Conservation (phyloP, 2,329 filamentous ascomycete genomes). For the Ceratocystis papillata region DNA sequence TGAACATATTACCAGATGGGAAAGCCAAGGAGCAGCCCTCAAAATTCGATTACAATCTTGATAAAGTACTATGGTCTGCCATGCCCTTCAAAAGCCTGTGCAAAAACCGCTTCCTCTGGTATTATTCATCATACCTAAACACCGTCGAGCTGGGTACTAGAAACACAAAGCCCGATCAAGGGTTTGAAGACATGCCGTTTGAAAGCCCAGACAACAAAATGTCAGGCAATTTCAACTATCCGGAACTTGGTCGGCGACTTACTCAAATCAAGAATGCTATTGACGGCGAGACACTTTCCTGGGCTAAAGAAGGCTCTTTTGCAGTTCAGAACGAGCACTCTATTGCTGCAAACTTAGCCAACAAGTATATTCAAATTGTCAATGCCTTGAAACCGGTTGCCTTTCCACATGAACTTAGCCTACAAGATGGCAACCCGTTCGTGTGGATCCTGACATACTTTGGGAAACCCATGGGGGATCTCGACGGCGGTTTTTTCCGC, state of each 20-base stretch:
- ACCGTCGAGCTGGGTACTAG: conserved; percentile 55
- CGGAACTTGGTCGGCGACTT: conserved; percentile 59
- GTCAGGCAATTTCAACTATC: conserved; percentile 77
- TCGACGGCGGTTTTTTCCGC: conserved; percentile 82
- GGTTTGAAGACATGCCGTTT: conserved; percentile 78
- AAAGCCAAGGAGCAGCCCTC: conserved; percentile 28
- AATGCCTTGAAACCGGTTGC: conserved; percentile 62
- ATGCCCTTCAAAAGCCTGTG: conserved; percentile 83
- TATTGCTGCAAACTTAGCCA: conserved; percentile 68
- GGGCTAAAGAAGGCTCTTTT: conserved; percentile 58
- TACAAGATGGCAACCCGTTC: conserved; percentile 77
- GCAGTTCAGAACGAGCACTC: conserved; percentile 56
- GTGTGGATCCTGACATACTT: conserved; percentile 84
- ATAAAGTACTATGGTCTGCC: conserved; percentile 50
- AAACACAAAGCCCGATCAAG: conserved; percentile 51
- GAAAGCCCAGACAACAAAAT: conserved; percentile 67
- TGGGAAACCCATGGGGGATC: conserved; percentile 80
- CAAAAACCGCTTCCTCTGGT: conserved; percentile 91
- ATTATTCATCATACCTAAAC: conserved; percentile 75
- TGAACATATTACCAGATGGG: conserved; percentile 51
- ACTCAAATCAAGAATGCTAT: conserved; percentile 57
- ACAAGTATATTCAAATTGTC: conserved; percentile 74
- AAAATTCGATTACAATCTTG: conserved; percentile 39
- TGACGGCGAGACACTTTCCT: conserved; percentile 58
- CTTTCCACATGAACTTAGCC: conserved; percentile 60